Evolutionary conservation across 768 basidiomycete genomes (phyloP).

Genomic region (Cystobasidiopsis lactophilus): DNA sequence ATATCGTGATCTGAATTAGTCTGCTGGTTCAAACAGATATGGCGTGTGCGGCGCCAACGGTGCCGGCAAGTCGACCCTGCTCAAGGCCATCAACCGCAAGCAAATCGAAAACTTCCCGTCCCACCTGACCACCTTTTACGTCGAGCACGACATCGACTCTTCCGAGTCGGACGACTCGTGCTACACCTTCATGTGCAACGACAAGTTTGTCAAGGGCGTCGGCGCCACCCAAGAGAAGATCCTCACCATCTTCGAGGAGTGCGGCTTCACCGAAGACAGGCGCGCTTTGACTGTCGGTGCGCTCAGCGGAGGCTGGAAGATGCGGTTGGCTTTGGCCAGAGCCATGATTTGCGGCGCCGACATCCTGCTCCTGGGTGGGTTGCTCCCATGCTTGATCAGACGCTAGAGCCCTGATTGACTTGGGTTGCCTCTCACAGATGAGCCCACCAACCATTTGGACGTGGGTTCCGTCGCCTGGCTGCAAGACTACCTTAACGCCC

Average conservation of each 20-base stretch:
- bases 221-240: conserved; percentile 63
- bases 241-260: conserved; percentile 53
- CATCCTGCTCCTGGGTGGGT: conserved; percentile 43
- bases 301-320: conserved; percentile 95
- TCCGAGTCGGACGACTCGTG: conserved; percentile 17
- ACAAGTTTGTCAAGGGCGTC: conserved; percentile 62
- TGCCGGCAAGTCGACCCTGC: conserved; percentile 80
- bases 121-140: conserved; percentile 77
- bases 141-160: conserved; percentile 61
- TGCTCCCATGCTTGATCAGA: conserved; percentile 55
- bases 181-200: conserved; percentile 25
- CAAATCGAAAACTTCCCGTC: conserved; percentile 85
- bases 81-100: conserved; percentile 83
- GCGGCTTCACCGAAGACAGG: conserved; percentile 71
- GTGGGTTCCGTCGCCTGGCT: conserved; percentile 70
- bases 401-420: conserved; percentile 23
- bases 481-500: conserved; percentile 59
- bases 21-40: conserved; percentile 30
- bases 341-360: conserved; percentile 85
- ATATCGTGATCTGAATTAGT: background rate
- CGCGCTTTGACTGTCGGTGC: conserved; percentile 70
- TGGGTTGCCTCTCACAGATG: conserved; percentile 11
- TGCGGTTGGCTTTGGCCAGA: conserved; percentile 83
- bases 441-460: conserved; percentile 27
- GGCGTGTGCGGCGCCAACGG: conserved; percentile 94